Base-by-base conservation (phyloP, 192 early-diverging fungal genomes). In the Umbelopsis sp. region DNA sequence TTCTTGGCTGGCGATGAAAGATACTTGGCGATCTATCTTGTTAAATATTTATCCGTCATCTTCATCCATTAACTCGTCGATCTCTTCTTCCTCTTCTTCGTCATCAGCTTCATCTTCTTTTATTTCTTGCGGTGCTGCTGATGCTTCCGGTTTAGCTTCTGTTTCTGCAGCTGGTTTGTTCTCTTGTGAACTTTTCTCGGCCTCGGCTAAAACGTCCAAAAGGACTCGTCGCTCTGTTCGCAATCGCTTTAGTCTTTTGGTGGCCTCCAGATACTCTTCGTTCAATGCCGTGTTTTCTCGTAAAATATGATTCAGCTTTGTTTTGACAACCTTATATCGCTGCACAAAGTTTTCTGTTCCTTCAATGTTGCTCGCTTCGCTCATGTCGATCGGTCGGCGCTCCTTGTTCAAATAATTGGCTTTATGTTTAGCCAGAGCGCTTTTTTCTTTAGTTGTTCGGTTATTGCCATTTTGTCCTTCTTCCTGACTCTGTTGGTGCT, bases 211-310 rank as follows among this genome's bases (percentile, higher is more conserved):
- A 24, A 72, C 80, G 49, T 83, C 82, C 56, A 83, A 67, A 41
- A 83, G 65, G 26, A 83, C 72, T 20, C 75, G 65, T 65, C 77
- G 72, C 65, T 83, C 82, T 10, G 77, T 81, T 26, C 70, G 70
- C 47, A 83, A 65, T 44, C 82, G 45, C 26, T 78, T 81, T 34
- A 83, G 49, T 22, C 72, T 75, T 32, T 72, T 76, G 29, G 74
- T 77, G 0, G 74, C 45, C 9, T 53, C 47, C 43, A 53, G 34
- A 49, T 71, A 83, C 69, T 83, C 82, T 38, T 83, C 82, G 6
- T 51, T 53, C 2, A 83, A 66, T 66, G 81, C 78, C 32, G 81
- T 77, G 66, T 83, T 80, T 44, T 83, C 82, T 38, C 77, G 68
- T 45, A 77, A 50, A 62, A 83, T 81, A 68, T 83, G 81, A 12